phyloP scores from a whole-genome alignment of 2,329 filamentous ascomycete genomes.

The Purpureocillium lavendulum region DNA sequence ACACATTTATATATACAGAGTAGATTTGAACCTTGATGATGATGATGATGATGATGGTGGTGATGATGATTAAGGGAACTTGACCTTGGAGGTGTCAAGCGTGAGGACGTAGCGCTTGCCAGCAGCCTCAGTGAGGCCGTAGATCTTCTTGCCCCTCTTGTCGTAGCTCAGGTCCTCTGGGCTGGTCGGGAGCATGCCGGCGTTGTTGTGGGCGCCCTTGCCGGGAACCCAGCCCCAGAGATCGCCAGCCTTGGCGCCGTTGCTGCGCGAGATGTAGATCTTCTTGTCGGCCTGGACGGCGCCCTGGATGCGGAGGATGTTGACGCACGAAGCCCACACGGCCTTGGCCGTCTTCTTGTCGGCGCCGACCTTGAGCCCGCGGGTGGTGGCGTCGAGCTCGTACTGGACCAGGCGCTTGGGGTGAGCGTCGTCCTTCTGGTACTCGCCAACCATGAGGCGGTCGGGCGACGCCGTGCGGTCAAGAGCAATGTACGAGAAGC shows the following conservation, averaged over 20 bases:
- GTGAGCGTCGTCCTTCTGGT: conserved; percentile 16
- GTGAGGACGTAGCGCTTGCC: no score
- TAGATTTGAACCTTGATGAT: no score
- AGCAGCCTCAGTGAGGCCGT: no score
- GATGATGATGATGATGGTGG: no score
- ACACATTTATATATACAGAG: no score
- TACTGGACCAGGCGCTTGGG: conserved; percentile 8
- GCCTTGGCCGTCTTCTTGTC: conserved; percentile 12
- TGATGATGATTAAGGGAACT: no score
- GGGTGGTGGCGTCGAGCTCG: no score
- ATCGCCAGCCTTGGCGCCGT: conserved; percentile 18
- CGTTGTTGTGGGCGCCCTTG: conserved; percentile 8
- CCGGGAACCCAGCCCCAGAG: conserved; percentile 23
- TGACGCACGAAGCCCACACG: conserved; percentile 21
- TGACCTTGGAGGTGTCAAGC: no score
- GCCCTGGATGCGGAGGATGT: conserved; percentile 23
- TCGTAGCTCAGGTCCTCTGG: conserved; percentile 19
- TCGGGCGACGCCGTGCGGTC: conserved; percentile 1
- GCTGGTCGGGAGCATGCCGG: conserved; percentile 11
- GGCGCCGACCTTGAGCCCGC: conserved; percentile 10
- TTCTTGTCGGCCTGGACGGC: conserved; percentile 14
- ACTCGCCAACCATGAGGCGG: conserved; percentile 18
- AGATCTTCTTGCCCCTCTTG: conserved; percentile 8
- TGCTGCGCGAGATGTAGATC: conserved; percentile 23
- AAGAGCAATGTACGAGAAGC: conserved; percentile 15